phyloP scores from a whole-genome alignment of 179 eudicot genomes.

The Amaranthus tricolor region DNA sequence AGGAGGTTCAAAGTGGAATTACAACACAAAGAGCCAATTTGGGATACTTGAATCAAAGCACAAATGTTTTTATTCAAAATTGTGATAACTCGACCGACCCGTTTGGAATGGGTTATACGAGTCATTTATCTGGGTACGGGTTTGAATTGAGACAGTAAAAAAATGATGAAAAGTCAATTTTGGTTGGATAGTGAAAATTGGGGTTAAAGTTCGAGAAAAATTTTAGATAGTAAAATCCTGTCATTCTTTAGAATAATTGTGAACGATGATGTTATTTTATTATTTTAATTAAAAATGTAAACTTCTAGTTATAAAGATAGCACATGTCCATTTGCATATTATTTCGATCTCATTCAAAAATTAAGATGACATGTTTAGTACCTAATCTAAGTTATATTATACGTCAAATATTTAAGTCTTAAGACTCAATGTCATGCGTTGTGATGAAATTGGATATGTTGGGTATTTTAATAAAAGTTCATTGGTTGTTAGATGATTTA shows the following conservation, averaged over 20 bases:
- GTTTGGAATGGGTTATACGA: constrained; percentile 44
- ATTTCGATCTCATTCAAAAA: no score
- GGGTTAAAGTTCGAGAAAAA: neutral
- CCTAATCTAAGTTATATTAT: no score
- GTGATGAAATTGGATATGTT: constrained; percentile 6
- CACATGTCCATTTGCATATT: no score
- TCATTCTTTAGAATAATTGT: constrained; percentile 24
- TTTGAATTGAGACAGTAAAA: constrained; percentile 27
- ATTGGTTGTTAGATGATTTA: no score
- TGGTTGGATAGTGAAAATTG: neutral
- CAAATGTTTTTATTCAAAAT: constrained; percentile 26
- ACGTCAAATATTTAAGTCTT: neutral
- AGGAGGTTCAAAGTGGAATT: constrained; percentile 55
- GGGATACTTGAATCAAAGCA: constrained; percentile 28
- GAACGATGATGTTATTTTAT: no score
- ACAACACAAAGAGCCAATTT: constrained; percentile 26
- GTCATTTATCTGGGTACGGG: constrained; percentile 34
- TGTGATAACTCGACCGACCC: constrained; percentile 37
- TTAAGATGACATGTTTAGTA: no score
- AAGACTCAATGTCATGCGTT: constrained; percentile 22
- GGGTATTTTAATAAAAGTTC: neutral
- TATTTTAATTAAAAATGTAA: no score
- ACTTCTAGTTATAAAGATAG: no score
- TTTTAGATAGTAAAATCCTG: constrained; percentile 29
- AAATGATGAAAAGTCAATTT: constrained; percentile 1